phyloP scores from a whole-genome alignment of 2,329 filamentous ascomycete genomes.

The Fusarium sp. region DNA sequence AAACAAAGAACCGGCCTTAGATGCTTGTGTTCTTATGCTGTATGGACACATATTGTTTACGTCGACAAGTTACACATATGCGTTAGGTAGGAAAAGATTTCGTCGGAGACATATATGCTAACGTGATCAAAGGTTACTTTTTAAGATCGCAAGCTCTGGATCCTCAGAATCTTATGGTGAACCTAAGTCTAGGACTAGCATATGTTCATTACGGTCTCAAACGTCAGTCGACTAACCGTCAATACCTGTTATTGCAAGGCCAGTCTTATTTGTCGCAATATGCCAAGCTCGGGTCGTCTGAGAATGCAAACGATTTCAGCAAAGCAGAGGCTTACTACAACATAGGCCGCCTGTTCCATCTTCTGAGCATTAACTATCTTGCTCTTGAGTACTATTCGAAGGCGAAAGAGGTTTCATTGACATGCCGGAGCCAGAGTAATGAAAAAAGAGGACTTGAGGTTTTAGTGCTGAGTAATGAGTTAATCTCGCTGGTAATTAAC shows the following conservation, averaged over 20 bases:
- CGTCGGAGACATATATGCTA: not conserved
- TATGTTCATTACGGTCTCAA: constrained; percentile 94
- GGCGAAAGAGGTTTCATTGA: constrained; percentile 44
- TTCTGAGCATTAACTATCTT: constrained; percentile 59
- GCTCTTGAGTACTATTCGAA: constrained; percentile 77
- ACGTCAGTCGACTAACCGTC: constrained; percentile 88
- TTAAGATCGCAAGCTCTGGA: constrained; percentile 81
- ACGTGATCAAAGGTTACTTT: constrained; percentile 74
- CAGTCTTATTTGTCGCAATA: constrained; percentile 77
- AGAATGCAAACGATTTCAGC: not conserved
- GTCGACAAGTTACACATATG: constrained; percentile 84
- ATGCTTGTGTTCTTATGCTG: constrained; percentile 84
- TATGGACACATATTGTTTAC: constrained; percentile 92
- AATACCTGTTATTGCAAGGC: constrained; percentile 88
- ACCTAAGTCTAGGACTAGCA: constrained; percentile 82
- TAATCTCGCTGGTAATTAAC: constrained; percentile 50
- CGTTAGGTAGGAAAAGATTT: constrained; percentile 70
- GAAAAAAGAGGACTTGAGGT: constrained; percentile 46
- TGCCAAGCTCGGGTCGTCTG: constrained; percentile 33
- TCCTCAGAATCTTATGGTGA: constrained; percentile 80
- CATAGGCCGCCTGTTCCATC: constrained; percentile 54
- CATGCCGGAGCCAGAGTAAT: not conserved
- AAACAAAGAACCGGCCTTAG: constrained; percentile 60
- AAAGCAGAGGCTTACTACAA: constrained; percentile 56
- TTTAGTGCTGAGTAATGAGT: constrained; percentile 51